These are phyloP conservation scores for Suaeda aralocaspica DNA, from an alignment of 148 eudicot genomes.

Conservation along the genomic window DNA sequence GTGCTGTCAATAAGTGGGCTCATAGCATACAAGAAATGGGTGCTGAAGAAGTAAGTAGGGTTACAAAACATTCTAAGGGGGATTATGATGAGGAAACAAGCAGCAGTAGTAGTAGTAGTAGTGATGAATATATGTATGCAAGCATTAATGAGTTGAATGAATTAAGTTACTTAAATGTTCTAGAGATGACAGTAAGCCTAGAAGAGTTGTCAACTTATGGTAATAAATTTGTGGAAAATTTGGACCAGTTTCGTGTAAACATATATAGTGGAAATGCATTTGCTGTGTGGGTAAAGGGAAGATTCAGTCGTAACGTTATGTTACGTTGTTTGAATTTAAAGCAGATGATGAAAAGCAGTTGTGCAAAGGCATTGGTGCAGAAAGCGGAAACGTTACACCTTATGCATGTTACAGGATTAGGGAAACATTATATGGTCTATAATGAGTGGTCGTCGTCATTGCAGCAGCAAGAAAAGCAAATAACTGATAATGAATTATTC, in stretches of 20 bases:
- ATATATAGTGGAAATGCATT: no score
- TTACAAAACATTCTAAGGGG: not conserved
- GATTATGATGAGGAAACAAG: not conserved
- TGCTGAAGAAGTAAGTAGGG: not conserved
- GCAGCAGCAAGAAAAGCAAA: no score
- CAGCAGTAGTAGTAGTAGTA: not conserved
- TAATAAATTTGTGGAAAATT: conserved; percentile 3
- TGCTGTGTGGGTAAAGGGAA: not conserved
- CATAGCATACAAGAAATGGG: not conserved
- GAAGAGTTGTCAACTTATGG: not conserved
- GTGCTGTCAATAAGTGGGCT: not conserved
- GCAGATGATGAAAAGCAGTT: no score
- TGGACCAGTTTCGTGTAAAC: not conserved
- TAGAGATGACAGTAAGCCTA: not conserved
- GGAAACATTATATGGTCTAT: not conserved
- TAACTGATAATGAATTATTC: no score
- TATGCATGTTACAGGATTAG: not conserved
- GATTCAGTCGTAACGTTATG: not conserved
- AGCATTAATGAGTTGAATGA: conserved; percentile 6
- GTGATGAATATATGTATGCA: not conserved
- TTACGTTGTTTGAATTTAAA: no score
- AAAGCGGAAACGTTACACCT: not conserved
- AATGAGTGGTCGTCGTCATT: no score
- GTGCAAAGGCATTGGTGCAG: not conserved
- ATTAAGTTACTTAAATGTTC: no score